Conservation (phyloP, 2,329 filamentous ascomycete species). For the Didymosphaeria variabile region DNA sequence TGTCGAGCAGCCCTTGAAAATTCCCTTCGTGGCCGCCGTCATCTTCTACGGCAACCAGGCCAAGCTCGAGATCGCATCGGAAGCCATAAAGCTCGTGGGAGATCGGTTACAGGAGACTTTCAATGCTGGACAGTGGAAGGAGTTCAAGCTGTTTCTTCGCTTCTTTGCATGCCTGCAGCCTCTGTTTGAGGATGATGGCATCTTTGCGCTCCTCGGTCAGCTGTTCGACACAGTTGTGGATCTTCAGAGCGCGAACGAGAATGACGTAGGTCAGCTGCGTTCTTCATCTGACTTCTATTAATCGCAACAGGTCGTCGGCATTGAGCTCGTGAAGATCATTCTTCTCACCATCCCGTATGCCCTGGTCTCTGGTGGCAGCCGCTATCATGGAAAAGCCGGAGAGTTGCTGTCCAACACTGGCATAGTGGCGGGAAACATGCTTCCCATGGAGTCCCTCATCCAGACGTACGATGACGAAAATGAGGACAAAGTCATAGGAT, state of each 20-base stretch:
- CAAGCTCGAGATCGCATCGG: conserved; percentile 76
- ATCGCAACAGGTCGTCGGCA: conserved; percentile 62
- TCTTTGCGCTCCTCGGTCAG: conserved; percentile 86
- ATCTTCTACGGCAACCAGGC: conserved; percentile 80
- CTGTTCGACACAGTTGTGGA: conserved; percentile 93
- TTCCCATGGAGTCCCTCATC: conserved; percentile 83
- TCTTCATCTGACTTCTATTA: conserved; percentile 19
- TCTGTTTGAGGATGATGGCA: conserved; percentile 80
- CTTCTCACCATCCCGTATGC: conserved; percentile 93
- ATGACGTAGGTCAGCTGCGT: conserved; percentile 74
- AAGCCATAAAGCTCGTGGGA: conserved; percentile 72
- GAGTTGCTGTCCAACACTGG: conserved; percentile 92
- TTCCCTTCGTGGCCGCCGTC: conserved; percentile 89
- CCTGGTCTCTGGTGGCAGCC: conserved; percentile 55
- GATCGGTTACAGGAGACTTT: conserved; percentile 73
- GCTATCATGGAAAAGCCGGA: conserved; percentile 71
- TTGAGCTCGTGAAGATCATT: conserved; percentile 96
- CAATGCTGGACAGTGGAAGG: conserved; percentile 80
- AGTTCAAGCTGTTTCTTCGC: conserved; percentile 88
- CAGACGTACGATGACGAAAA: conserved; percentile 79
- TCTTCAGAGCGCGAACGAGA: conserved; percentile 89
- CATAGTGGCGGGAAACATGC: conserved; percentile 88
- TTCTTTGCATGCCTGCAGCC: conserved; percentile 88
- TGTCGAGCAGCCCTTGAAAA: conserved; percentile 94
- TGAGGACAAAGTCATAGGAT: conserved; percentile 68